Evolutionary conservation across 169 alveolate species (phyloP).

Genomic region (Plasmodium chabaudi): DNA sequence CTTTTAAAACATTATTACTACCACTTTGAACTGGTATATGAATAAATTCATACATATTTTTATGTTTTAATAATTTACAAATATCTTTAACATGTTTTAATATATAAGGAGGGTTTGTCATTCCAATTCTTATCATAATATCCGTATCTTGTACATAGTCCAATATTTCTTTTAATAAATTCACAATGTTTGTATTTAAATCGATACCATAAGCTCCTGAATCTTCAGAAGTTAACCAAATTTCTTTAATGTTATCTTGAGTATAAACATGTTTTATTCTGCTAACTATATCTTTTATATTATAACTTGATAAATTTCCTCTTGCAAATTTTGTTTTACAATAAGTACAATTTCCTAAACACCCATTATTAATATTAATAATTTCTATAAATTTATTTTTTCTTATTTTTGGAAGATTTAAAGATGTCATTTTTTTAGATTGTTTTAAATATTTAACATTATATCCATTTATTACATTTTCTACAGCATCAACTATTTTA

Average conservation of each 20-base stretch:
- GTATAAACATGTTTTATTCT: slow-evolving; percentile 90
- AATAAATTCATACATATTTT: slow-evolving; percentile 95
- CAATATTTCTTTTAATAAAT: slow-evolving; percentile 88
- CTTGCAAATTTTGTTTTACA: slow-evolving; percentile 98
- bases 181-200: slow-evolving; percentile 95
- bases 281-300: slow-evolving; percentile 91
- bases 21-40: slow-evolving; percentile 99
- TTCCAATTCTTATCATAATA: slow-evolving; percentile 94
- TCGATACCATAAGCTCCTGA: slow-evolving; percentile 99
- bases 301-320: slow-evolving; percentile 96
- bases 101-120: slow-evolving; percentile 99
- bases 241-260: slow-evolving; percentile 95
- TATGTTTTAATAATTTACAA: slow-evolving; percentile 93
- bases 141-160: slow-evolving; percentile 79
- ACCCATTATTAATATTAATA: slow-evolving; percentile 94
- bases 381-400: slow-evolving; percentile 95
- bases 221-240: slow-evolving; percentile 99
- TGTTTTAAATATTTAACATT: slow-evolving; percentile 90
- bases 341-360: slow-evolving; percentile 98
- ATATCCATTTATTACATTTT: slow-evolving; percentile 95
- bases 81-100: slow-evolving; percentile 95
- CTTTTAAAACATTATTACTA: slow-evolving; percentile 93
- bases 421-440: slow-evolving; percentile 90
- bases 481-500: slow-evolving; percentile 96
- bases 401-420: slow-evolving; percentile 98